These are phyloP conservation scores for Starmerella davenportii DNA, from an alignment of 805 yeast species.

Conservation along the genomic window DNA sequence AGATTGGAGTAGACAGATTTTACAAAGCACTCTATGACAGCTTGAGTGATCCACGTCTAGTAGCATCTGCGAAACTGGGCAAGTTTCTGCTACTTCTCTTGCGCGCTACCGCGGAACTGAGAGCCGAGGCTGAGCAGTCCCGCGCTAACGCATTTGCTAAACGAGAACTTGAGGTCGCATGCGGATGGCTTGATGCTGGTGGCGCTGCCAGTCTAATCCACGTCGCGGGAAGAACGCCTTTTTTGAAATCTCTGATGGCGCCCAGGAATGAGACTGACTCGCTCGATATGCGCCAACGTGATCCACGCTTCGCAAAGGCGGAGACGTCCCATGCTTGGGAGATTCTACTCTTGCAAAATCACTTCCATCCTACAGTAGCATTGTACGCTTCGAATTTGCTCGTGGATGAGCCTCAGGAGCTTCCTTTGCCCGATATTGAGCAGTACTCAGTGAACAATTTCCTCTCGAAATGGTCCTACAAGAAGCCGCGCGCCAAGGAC, in stretches of 20 bases:
- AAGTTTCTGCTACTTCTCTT: constrained; percentile 72
- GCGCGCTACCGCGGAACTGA: constrained; percentile 46
- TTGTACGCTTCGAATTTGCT: constrained; percentile 55
- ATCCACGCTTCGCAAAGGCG: constrained; percentile 84
- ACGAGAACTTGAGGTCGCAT: constrained; percentile 68
- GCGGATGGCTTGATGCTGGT: constrained; percentile 77
- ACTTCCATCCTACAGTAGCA: constrained; percentile 84
- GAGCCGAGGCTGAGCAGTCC: constrained; percentile 35
- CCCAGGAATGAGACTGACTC: constrained; percentile 18
- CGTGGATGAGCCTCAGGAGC: constrained; percentile 23
- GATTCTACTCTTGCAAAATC: constrained; percentile 47
- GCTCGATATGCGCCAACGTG: constrained; percentile 79
- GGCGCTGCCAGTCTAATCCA: constrained; percentile 25
- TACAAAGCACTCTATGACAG: constrained; percentile 82
- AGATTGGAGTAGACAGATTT: constrained; percentile 31
- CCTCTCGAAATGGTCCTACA: constrained; percentile 87
- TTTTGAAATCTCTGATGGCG: constrained; percentile 56
- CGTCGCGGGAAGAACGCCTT: constrained; percentile 32
- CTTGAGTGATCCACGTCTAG: constrained; percentile 64
- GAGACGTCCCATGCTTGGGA: constrained; percentile 77
- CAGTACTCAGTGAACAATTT: constrained; percentile 75
- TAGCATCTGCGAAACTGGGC: constrained; percentile 80
- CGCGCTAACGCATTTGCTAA: constrained; percentile 81
- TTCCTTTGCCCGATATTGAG: constrained; percentile 74
- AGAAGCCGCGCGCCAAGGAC: constrained; percentile 68